phyloP scores from a whole-genome alignment of 1,139 yeast species.

The Candida sanyaensis region DNA sequence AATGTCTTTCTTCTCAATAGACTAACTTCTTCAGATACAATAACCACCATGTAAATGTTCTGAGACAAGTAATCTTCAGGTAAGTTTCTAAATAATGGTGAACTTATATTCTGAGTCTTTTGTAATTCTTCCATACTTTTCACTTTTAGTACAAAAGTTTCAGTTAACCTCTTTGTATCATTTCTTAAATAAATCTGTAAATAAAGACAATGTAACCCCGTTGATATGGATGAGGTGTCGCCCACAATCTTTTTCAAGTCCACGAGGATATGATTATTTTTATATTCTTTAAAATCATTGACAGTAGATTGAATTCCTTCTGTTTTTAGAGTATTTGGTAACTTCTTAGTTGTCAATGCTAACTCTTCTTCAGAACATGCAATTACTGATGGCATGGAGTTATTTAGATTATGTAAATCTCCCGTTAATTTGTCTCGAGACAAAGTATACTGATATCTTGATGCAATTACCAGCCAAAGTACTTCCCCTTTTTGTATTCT shows the following conservation, averaged over 20 bases:
- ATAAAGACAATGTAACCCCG: slow-evolving; percentile 69
- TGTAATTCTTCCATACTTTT: slow-evolving; percentile 59
- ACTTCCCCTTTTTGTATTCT: slow-evolving; percentile 33
- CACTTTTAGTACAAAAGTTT: slow-evolving; percentile 74
- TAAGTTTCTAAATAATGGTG: slow-evolving; percentile 77
- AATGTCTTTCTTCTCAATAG: slow-evolving; percentile 27
- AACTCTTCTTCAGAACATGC: slow-evolving; percentile 70
- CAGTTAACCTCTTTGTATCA: slow-evolving; percentile 66
- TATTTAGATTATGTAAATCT: slow-evolving; percentile 53
- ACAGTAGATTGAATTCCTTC: slow-evolving; percentile 46
- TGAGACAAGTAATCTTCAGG: slow-evolving; percentile 69
- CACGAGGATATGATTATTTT: slow-evolving; percentile 76
- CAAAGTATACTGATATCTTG: slow-evolving; percentile 73
- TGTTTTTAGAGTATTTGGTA: slow-evolving; percentile 47
- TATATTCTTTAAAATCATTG: slow-evolving; percentile 48
- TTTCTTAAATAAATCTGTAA: slow-evolving; percentile 76
- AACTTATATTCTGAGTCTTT: slow-evolving; percentile 66
- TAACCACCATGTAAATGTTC: slow-evolving; percentile 66
- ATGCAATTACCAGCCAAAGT: slow-evolving; percentile 58
- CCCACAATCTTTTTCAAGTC: slow-evolving; percentile 78
- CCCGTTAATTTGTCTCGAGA: slow-evolving; percentile 67
- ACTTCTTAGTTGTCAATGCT: slow-evolving; percentile 77
- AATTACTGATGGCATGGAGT: slow-evolving; percentile 53
- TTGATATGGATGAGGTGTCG: slow-evolving; percentile 62
- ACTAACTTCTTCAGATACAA: slow-evolving; percentile 61